Conservation (phyloP, 1,139 yeast genomes). For the Suhomyces wounanorum region DNA sequence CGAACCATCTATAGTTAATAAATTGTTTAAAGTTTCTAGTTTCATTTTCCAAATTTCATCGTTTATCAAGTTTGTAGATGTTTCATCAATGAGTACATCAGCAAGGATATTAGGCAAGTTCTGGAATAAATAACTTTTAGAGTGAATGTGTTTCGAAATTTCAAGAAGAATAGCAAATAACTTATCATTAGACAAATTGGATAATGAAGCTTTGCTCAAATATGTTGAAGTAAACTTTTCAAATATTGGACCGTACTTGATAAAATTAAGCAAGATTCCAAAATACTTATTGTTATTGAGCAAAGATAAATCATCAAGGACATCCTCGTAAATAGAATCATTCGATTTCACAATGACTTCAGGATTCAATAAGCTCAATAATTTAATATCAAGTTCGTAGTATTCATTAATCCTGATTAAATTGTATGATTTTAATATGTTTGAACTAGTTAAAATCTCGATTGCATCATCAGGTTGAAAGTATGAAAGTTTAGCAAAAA, state of each 20-base stretch:
- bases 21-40: conserved; percentile 26
- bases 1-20: conserved; percentile 22
- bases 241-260: conserved; percentile 25
- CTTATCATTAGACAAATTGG: conserved; percentile 29
- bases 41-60: conserved; percentile 33
- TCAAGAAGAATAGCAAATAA: conserved; percentile 26
- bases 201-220: conserved; percentile 23
- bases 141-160: conserved; percentile 26
- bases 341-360: conserved; percentile 16
- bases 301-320: conserved; percentile 21
- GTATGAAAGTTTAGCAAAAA: conserved; percentile 23
- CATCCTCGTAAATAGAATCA: conserved; percentile 15
- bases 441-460: conserved; percentile 9
- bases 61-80: conserved; percentile 18
- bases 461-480: conserved; percentile 2
- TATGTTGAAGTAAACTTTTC: conserved; percentile 17
- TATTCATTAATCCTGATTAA: conserved; percentile 15
- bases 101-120: conserved; percentile 31
- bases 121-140: conserved; percentile 28
- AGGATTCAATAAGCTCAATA: conserved; percentile 30
- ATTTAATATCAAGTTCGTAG: conserved; percentile 23
- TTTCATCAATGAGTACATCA: conserved; percentile 12
- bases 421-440: conserved; percentile 27
- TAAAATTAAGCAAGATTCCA: conserved; percentile 32
- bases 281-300: conserved; percentile 28